These are phyloP conservation scores for Drechslerella stenobrocha DNA, from an alignment of 2,329 filamentous ascomycete genomes.

Conservation along the genomic window DNA sequence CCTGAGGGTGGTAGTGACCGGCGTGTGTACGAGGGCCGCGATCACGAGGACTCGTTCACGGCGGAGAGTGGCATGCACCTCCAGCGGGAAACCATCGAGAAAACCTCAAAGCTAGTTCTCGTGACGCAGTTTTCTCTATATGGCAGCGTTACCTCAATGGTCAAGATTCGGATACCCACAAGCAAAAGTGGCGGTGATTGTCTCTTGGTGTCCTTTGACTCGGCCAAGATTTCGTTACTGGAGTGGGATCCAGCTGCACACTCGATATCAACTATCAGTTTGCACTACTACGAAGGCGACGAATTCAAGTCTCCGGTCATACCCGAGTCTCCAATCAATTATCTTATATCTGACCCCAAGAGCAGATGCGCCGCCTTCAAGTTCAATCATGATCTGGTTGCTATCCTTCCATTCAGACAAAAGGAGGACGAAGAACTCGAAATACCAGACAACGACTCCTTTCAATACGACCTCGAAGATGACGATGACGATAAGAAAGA, in stretches of 20 bases:
- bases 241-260: constrained; percentile 87
- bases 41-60: constrained; percentile 68
- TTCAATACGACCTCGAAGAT: constrained; percentile 59
- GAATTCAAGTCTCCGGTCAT: constrained; percentile 62
- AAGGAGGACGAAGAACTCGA: constrained; percentile 53
- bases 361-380: constrained; percentile 93
- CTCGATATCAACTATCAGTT: constrained; percentile 82
- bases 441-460: constrained; percentile 70
- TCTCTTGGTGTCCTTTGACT: constrained; percentile 79
- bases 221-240: constrained; percentile 88
- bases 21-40: constrained; percentile 64
- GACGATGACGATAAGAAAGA: constrained; percentile 51
- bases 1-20: constrained; percentile 56
- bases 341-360: constrained; percentile 82
- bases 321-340: constrained; percentile 75
- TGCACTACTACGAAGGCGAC: constrained; percentile 97
- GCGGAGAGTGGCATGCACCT: constrained; percentile 65
- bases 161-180: constrained; percentile 71
- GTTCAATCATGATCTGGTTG: constrained; percentile 84
- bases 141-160: constrained; percentile 81
- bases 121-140: constrained; percentile 80
- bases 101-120: constrained; percentile 77
- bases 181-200: constrained; percentile 71
- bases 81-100: constrained; percentile 66
- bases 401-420: constrained; percentile 90